Conservation (phyloP, 805 yeast genomes). For the Starmerella geochares region DNA sequence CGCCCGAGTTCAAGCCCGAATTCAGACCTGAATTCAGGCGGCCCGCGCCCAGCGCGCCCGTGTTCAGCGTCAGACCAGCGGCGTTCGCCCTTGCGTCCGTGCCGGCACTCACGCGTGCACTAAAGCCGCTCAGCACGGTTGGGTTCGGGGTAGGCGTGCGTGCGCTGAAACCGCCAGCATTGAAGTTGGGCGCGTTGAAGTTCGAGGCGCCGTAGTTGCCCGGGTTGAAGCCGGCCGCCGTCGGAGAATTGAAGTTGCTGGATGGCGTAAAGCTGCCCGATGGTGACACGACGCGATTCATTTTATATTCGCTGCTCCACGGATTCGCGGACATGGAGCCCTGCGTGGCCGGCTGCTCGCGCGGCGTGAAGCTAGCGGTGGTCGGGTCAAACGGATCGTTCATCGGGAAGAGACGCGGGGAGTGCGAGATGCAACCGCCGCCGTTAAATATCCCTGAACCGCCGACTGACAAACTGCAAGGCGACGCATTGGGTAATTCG, state of each 20-base stretch:
- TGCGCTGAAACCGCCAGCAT: too few species aligned
- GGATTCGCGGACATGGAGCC: background rate
- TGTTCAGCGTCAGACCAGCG: background rate
- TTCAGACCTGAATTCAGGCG: background rate
- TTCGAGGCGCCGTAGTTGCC: too few species aligned
- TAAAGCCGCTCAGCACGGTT: too few species aligned
- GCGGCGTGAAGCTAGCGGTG: background rate
- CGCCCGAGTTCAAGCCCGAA: background rate
- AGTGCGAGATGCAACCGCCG: too few species aligned
- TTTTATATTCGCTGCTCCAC: background rate
- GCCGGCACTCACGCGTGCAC: background rate
- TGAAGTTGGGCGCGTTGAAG: background rate
- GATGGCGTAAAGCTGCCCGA: background rate
- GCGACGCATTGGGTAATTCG: background rate
- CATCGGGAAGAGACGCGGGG: background rate
- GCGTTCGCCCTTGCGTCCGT: background rate
- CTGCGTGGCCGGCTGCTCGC: background rate
- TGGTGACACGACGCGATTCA: background rate
- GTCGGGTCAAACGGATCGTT: conserved; percentile 1
- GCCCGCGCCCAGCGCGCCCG: background rate
- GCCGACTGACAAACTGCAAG: background rate
- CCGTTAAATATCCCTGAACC: too few species aligned
- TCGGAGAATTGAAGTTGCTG: background rate
- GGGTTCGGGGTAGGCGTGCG: background rate
- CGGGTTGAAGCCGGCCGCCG: too few species aligned